Evolutionary conservation across 331 rosid species (phyloP), one percentile per base, ranked within the genome.

Genomic region (Quercus phellos): DNA sequence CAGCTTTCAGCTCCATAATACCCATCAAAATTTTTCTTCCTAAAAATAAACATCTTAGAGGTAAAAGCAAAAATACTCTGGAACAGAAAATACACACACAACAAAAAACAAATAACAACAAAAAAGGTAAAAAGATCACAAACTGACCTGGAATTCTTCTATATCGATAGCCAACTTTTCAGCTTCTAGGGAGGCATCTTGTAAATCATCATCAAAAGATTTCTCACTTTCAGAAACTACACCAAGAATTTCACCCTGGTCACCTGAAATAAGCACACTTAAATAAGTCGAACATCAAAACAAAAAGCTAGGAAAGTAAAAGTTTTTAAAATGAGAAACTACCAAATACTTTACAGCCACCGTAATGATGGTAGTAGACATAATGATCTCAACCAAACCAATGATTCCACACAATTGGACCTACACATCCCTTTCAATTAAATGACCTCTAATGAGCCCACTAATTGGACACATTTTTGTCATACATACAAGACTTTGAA

Each of bases 201-300:
- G 89, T 79, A 66, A 77, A 79, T 82, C 84, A 74, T 59, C 85
- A 72, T 86, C 93, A 35, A 74, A 72, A 80, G 80, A 51, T 64
- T 80, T 83, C 73, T 87, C 91, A 46, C 76, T 87, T 70, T 69
- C 79, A 83, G 85, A 81, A 80, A 79, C 89, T 80, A 78, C 85
- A 77, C 70, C 84, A 76, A 78, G 73, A 76, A 58, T 55, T 83
- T 87, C 90, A 74, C 76, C 88, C 77, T 60, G 89, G 80, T 83
- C 89, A 76, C 83, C 98, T 91, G 89, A 78, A 74, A 76, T 77
- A 68, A 66, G 24, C 77, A 83, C 11, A 75, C 80, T 76, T 73
- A 55, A 76, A 68, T 76, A 70, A 58, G 82, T 78, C 71, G 55
- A 85, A 30, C 21, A 5, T 63, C 69, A 16, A 63, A 27, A 29